A percentile compares a stretch with the other conserved stretches of the same genome.
These are phyloP conservation scores for Closterium sp. DNA, from an alignment of 139 green algal genomes.

Conservation along the genomic window DNA sequence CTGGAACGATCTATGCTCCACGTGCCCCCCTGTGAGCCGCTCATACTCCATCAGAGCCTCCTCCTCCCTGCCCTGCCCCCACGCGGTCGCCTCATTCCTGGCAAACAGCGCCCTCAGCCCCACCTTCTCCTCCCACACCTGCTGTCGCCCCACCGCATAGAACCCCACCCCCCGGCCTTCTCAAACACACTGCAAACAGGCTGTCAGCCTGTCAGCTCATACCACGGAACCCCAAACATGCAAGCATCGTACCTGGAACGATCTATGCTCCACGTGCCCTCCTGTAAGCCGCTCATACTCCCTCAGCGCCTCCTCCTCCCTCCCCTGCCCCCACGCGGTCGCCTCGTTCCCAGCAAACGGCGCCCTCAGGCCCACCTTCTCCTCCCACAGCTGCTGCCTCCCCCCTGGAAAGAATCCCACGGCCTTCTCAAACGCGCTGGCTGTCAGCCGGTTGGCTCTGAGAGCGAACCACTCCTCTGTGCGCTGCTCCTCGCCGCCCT, in stretches of 20 bases:
- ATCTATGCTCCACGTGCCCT: not conserved
- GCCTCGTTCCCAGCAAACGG: conserved; percentile 72
- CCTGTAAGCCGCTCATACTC: conserved; percentile 52
- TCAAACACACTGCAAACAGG: conserved; percentile 51
- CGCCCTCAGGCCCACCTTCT: conserved; percentile 67
- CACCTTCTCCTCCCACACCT: conserved; percentile 77
- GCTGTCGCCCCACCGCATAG: conserved; percentile 50
- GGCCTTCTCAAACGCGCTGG: conserved; percentile 49
- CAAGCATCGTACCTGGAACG: not conserved
- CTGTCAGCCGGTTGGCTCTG: conserved; percentile 63
- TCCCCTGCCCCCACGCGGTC: conserved; percentile 61
- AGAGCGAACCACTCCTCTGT: conserved; percentile 58
- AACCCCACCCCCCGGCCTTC: conserved; percentile 54
- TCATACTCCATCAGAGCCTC: conserved; percentile 58
- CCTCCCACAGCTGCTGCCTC: conserved; percentile 67
- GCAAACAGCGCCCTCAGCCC: conserved; percentile 60
- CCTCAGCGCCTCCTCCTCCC: conserved; percentile 57
- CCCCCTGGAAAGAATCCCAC: conserved; percentile 53
- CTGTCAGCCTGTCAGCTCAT: conserved; percentile 60
- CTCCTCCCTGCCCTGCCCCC: conserved; percentile 58
- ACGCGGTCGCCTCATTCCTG: conserved; percentile 71
- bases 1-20: not conserved
- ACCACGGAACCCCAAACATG: too few species aligned
- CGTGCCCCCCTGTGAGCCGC: conserved; percentile 10
- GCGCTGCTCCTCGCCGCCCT: conserved; percentile 47